Conservation (phyloP, 2,329 filamentous ascomycete genomes). For the Aulographum hederae region DNA sequence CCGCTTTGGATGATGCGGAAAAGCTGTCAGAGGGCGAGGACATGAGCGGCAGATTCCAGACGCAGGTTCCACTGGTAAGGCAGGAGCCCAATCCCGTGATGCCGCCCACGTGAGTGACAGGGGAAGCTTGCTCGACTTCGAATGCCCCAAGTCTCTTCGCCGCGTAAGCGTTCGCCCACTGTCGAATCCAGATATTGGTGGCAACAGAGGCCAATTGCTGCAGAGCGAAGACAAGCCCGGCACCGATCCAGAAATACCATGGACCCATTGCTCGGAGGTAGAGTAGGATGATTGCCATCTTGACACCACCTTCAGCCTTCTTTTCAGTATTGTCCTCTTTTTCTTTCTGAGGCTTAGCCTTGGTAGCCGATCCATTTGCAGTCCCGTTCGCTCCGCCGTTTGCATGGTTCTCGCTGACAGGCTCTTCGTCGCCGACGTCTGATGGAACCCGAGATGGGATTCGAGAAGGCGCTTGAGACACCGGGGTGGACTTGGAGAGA, state of each 20-base stretch:
- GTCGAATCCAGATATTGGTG: conserved; percentile 84
- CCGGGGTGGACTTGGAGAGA: conserved; percentile 53
- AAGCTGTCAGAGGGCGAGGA: conserved; percentile 7
- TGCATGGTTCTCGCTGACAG: conserved; percentile 5
- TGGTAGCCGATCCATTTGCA: conserved; percentile 24
- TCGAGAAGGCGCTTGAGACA: conserved; percentile 51
- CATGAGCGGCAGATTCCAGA: conserved; percentile 21
- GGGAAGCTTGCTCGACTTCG: conserved; percentile 13
- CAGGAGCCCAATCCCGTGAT: conserved; percentile 26
- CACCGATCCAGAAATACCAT: conserved; percentile 85
- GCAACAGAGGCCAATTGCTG: conserved; percentile 77
- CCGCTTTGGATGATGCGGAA: too few relatives aligned
- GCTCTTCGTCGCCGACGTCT: conserved; percentile 44
- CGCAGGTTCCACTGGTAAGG: conserved; percentile 30
- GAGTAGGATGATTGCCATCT: conserved; percentile 67
- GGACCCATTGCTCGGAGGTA: conserved; percentile 86
- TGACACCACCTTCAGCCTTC: conserved; percentile 74
- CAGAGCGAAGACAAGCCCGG: conserved; percentile 53
- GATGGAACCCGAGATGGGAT: conserved; percentile 65
- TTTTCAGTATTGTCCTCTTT: conserved; percentile 37
- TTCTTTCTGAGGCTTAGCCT: conserved; percentile 22
- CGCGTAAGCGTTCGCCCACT: conserved; percentile 86
- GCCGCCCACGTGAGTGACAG: conserved; percentile 22
- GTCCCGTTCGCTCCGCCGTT: conserved; percentile 27
- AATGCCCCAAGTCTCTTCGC: too few relatives aligned